These are phyloP conservation scores for Aspergillus taichungensis DNA, from an alignment of 495 filamentous ascomycete genomes.

Conservation along the genomic window DNA sequence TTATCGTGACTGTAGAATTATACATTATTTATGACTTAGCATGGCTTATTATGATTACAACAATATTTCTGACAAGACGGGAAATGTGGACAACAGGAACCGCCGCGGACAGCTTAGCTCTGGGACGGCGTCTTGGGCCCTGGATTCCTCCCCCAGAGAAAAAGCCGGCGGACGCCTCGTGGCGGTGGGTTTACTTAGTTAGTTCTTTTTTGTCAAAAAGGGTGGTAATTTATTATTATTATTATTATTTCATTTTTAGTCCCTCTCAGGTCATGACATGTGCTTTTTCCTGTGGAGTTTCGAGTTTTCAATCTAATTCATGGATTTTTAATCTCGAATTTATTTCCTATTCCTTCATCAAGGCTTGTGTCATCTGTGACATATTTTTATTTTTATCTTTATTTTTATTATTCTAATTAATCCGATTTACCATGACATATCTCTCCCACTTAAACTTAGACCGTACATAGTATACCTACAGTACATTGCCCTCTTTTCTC, in stretches of 20 bases:
- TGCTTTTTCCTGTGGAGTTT: constrained; percentile 1
- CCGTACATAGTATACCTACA: too few relatives aligned
- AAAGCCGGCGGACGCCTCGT: constrained; percentile 5
- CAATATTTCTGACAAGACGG: neutral
- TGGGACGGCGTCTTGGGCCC: neutral
- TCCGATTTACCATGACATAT: too few relatives aligned
- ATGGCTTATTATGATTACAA: too few relatives aligned
- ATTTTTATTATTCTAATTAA: too few relatives aligned
- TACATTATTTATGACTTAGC: too few relatives aligned
- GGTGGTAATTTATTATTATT: neutral
- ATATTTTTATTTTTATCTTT: too few relatives aligned
- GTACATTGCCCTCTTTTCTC: too few relatives aligned
- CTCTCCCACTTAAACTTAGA: too few relatives aligned
- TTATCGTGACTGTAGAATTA: too few relatives aligned
- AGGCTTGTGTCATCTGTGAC: too few relatives aligned
- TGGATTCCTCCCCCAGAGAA: constrained; percentile 3
- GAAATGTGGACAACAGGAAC: neutral
- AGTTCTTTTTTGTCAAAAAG: neutral
- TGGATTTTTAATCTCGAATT: neutral
- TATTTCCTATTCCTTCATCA: too few relatives aligned
- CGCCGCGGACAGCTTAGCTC: neutral
- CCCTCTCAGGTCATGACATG: neutral
- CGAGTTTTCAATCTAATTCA: neutral
- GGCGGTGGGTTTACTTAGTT: constrained; percentile 9
- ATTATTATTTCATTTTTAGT: neutral